Base-by-base conservation (phyloP, 2,329 filamentous ascomycete genomes). In the Ampelomyces quisqualis region DNA sequence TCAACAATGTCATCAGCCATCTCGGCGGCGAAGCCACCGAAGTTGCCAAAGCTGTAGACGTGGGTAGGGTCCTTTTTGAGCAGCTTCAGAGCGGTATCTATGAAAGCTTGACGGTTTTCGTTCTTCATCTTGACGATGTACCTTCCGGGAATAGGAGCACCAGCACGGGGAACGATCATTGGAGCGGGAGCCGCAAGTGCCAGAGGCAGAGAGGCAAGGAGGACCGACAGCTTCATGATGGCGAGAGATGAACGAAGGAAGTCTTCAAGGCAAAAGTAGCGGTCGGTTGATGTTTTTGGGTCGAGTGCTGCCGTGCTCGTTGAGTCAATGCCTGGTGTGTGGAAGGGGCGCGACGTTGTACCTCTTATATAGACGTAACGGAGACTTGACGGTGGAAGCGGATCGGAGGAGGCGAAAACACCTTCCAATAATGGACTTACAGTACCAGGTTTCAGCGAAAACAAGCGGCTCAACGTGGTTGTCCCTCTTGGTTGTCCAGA, bases 81-180 rank as follows among this genome's bases (percentile, higher is more conserved):
- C 13, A 61, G 37, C 34, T 47, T 51, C 28, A 67, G 27, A 11
- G 58, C 60, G 13, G 21, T 35, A n/a, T 67, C 53, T 8, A 72
- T 44, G 34, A 58, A 35, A 3, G 20, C 29, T 9, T 63, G 45
- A 27, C 60, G 43, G 45, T 59, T 55, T 24, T 63, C 58, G 30
- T 68, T 60, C 62, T 72, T 72, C 45, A 75, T 41, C 62, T 71
- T 73, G 57, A 75, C 67, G 36, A 75, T 73, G 60, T 71, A 75
- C 51, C 70, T 69, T 51, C 65, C 66, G 5, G 69, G 67, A 39
- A 74, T 65, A 26, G 65, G 51, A 26, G 53, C 36, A 22, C 64
- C 67, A 37, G 57, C 62, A 39, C 65, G 61, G 20, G 70, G 64
- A 19, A 57, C 43, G 27, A 73, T 56, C 51, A 74, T 36, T 7